Conservation (phyloP, 345 rosid genomes). For the Eucalyptus erythrocorys region DNA sequence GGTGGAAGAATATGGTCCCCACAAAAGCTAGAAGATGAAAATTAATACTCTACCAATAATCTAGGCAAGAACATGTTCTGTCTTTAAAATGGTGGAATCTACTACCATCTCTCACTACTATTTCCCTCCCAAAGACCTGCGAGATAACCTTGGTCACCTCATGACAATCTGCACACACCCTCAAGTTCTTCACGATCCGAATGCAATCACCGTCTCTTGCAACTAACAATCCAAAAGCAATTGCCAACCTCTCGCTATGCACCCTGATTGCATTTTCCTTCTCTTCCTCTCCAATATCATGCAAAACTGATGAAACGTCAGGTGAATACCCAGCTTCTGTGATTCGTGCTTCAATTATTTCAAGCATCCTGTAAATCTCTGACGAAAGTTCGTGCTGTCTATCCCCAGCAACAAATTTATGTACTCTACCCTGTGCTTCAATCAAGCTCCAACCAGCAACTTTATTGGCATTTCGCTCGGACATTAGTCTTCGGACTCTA, state of each 20-base stretch:
- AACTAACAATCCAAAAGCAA: constrained; percentile 13
- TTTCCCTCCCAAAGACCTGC: constrained; percentile 1
- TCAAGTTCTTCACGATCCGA: constrained; percentile 12
- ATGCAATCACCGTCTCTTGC: not conserved
- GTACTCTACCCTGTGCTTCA: constrained; percentile 7
- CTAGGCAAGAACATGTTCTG: constrained; percentile 11
- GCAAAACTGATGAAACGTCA: constrained; percentile 4
- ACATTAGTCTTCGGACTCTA: constrained; percentile 9
- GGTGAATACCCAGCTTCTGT: constrained; percentile 11
- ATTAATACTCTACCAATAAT: constrained; percentile 7
- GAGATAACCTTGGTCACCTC: constrained; percentile 14
- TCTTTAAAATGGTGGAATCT: constrained; percentile 22
- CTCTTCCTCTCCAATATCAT: constrained; percentile 18
- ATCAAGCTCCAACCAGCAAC: constrained; percentile 17
- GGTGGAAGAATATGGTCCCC: not conserved
- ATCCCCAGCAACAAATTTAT: constrained; percentile 10
- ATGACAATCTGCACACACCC: constrained; percentile 14
- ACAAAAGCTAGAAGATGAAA: not conserved
- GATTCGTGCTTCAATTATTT: constrained; percentile 1
- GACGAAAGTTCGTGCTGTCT: not conserved
- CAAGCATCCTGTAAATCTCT: constrained; percentile 10
- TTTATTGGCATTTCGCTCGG: not conserved
- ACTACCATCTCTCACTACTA: constrained; percentile 19
- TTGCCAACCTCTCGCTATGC: constrained; percentile 19
- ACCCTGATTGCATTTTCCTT: constrained; percentile 7